Base-by-base conservation (phyloP, 495 filamentous ascomycete genomes). In the Choiromyces venosus region DNA sequence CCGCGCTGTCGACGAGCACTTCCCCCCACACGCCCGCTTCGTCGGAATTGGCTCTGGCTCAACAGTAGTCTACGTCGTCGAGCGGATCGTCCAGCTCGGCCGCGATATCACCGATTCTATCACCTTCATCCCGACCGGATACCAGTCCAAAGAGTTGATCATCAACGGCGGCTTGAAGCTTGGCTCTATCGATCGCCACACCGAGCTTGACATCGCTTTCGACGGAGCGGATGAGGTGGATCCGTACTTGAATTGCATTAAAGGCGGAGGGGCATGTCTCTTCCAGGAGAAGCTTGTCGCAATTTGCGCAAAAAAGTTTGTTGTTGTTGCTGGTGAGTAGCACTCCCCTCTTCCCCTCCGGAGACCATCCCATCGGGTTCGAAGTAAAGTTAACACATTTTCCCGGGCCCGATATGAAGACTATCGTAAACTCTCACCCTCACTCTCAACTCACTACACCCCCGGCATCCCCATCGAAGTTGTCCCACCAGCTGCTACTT, bases 261-360 rank as follows among this genome's bases (percentile, higher is more conserved):
- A 99, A 85, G 95, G 95, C 65, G 95, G 95, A 21, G 95, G 95
- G 65, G 95, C 93, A 37, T 99, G 96, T 83, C 84, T 97, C 73
- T 97, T 96, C 86, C 96, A 98, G 84, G 95, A 99, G 85, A 99
- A 99, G 85, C 85, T 99, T 35, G 94, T 99, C 19, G 94, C 94
- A 4, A 87, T 91, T 40, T 87, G 89, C 71, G 91, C 94, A 2
- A 90, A 88, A 84, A 91, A 93, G 78, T 97, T 99, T 81, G 88
- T 99, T 70, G 95, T 92, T 80, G 96, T 98, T 70, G 95, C 96
- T 40, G 93, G 91, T 92, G 81, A 73, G 85, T 81, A 14, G 10
- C 16, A 25, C 39, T 72, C 36, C 40, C 37, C 46, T 61, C 37
- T 37, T 67, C 35, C 52, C 69, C 67, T 40, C 65, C 12, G 5